Base-by-base conservation (phyloP, 257 asterid species). In the Datura wrightii region DNA sequence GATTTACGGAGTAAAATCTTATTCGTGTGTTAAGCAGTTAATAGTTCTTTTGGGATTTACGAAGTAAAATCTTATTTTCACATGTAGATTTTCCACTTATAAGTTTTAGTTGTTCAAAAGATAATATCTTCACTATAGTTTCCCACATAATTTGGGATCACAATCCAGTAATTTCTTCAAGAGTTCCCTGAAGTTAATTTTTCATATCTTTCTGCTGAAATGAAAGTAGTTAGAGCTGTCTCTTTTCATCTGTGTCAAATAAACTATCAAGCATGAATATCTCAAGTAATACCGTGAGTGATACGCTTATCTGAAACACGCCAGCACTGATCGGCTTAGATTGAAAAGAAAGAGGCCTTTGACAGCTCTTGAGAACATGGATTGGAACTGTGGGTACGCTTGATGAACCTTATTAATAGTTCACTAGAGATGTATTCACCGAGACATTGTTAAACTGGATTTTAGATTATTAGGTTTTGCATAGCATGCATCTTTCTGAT, bases 1-100 rank as follows among this genome's bases (percentile, higher is more conserved):
- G 2, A 37, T 15, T 50, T 8, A 76, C 5, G 31, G 31, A 24
- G 31, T 24, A 24, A 24, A 24, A 24, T 24, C 0, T 24, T 24
- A 24, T 24, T 24, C 31, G 31, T 44, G 80, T 71, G 56, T 71
- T 71, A n/a, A n/a, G 80, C 18, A 44, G 80, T 71, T 71, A 71
- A 44, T 42, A 2, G 53, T 70, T 10, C 80, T 72, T 72, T 10
- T 72, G 58, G 16, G 2, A 37, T 15, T 50, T 8, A 76, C 5
- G 31, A 24, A 24, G 31, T 24, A 24, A 24, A 24, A 31, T 31
- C 63, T 50, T 7, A 52, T 50, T 14, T 8, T 76, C 58, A 50
- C 1, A 2, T 4, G 2, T 48, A 24, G 7, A 24, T 52, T 50
- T 14, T n/a, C 82, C 63, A 50, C 15, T 16, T 31, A 76, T 13